Conservation (phyloP, 164 flowering plant species). For the Tinospora cordifolia region DNA sequence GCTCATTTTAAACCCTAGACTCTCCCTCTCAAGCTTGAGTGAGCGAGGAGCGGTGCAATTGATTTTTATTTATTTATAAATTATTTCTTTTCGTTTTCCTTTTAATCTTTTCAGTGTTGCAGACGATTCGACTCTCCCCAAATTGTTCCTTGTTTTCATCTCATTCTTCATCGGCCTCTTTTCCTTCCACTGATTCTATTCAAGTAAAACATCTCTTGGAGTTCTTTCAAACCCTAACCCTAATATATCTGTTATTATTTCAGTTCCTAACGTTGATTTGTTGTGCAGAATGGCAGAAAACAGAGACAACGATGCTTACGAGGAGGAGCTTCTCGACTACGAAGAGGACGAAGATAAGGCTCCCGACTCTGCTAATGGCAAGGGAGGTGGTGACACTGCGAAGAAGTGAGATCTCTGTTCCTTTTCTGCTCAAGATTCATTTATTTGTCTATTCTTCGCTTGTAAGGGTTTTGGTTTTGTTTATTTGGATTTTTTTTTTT, state of each 20-base stretch:
- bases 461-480: neutral
- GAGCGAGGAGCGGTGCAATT: too few relatives aligned
- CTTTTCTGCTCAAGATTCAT: neutral
- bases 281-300: conserved; percentile 52
- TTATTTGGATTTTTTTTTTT: neutral
- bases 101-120: neutral
- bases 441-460: neutral
- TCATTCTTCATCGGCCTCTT: neutral
- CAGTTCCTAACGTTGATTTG: neutral
- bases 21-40: too few relatives aligned
- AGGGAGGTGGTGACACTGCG: conserved; percentile 63
- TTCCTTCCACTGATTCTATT: conserved; percentile 5
- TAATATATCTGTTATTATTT: neutral
- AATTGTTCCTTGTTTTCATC: too few relatives aligned
- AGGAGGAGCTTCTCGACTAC: conserved; percentile 97
- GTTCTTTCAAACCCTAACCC: neutral
- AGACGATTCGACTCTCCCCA: conserved; percentile 6
- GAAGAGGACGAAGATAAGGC: conserved; percentile 91
- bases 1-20: too few relatives aligned
- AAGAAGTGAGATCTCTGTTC: conserved; percentile 51
- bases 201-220: neutral
- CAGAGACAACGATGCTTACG: conserved; percentile 76
- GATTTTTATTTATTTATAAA: too few relatives aligned
- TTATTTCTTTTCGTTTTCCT: too few relatives aligned
- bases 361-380: conserved; percentile 51